Percentiles rank a stretch among this genome's conserved stretches.
phyloP scores from a whole-genome alignment of 768 basidiomycete genomes.

The Omphalotus guepiniiformis region DNA sequence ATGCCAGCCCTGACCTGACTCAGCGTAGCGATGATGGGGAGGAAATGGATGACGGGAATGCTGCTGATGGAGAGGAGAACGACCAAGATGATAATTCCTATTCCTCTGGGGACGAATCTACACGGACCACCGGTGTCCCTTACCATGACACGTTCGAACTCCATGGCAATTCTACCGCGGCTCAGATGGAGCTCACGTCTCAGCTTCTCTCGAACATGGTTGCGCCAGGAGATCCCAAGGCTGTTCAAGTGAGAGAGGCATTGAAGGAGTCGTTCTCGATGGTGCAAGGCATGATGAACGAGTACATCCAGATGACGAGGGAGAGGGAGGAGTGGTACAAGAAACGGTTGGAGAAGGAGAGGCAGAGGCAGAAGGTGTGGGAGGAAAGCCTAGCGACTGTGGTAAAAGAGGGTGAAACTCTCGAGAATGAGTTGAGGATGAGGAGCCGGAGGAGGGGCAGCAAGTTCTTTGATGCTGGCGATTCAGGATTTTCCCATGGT shows the following conservation, averaged over 20 bases:
- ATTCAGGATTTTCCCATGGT: background rate
- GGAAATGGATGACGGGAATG: constrained; percentile 16
- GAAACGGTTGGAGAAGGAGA: constrained; percentile 59
- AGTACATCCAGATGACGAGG: constrained; percentile 64
- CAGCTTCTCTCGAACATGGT: constrained; percentile 50
- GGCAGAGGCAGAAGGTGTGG: constrained; percentile 68
- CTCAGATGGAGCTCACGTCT: constrained; percentile 75
- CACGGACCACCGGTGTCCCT: constrained; percentile 33
- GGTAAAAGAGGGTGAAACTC: constrained; percentile 77
- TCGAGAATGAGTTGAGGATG: constrained; percentile 74
- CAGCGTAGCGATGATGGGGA: constrained; percentile 11
- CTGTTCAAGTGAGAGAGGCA: constrained; percentile 38
- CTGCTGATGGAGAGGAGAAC: constrained; percentile 14
- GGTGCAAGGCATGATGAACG: constrained; percentile 56
- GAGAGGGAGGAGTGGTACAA: constrained; percentile 84
- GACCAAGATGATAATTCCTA: too few relatives aligned
- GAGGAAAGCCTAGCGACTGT: constrained; percentile 87
- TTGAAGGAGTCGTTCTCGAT: constrained; percentile 56
- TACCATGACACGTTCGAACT: constrained; percentile 57
- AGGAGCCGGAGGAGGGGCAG: constrained; percentile 58
- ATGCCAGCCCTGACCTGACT: too few relatives aligned
- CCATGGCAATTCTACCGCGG: constrained; percentile 61
- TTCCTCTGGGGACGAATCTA: background rate
- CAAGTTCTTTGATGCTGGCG: constrained; percentile 39
- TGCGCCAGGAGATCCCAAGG: constrained; percentile 24